A percentile compares a stretch with the other conserved stretches of the same genome.
Conservation (phyloP, 352 stramenopile genomes). For the Elongisporangium prolatum region DNA sequence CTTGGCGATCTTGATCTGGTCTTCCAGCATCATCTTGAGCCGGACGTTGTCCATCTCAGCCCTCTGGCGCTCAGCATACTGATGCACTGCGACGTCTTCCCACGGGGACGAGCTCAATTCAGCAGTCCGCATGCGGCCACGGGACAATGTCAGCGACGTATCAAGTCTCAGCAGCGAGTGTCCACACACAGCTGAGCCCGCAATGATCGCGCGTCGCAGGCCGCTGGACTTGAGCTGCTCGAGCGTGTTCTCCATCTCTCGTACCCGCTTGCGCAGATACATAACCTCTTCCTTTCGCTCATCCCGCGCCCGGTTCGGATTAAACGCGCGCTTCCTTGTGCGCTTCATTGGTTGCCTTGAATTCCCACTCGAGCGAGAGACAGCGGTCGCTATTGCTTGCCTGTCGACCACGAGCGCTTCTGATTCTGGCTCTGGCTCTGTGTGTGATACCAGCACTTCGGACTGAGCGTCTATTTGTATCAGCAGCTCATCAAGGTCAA, state of each 20-base stretch:
- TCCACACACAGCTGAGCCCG: background rate
- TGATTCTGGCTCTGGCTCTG: background rate
- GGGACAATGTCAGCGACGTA: background rate
- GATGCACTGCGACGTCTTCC: conserved; percentile 57
- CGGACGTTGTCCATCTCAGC: conserved; percentile 70
- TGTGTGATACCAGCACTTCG: background rate
- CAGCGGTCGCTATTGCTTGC: background rate
- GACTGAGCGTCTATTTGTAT: background rate
- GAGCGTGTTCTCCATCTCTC: conserved; percentile 31
- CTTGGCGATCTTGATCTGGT: conserved; percentile 56
- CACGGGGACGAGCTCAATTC: conserved; percentile 17
- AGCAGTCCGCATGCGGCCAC: background rate
- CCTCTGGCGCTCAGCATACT: conserved; percentile 61
- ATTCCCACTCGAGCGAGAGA: no score
- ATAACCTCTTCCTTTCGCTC: conserved; percentile 65
- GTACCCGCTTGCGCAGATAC: conserved; percentile 53
- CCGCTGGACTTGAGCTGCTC: background rate
- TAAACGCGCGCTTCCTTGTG: conserved; percentile 33
- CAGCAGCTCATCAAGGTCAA: background rate
- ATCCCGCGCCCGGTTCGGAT: conserved; percentile 51
- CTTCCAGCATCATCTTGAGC: conserved; percentile 45
- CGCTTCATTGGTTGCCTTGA: background rate
- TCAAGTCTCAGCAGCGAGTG: background rate
- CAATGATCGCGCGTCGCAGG: background rate
- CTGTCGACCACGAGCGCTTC: background rate